Evolutionary conservation across 192 early-diverging fungal species (phyloP).

Genomic region (Coemansia sp.): DNA sequence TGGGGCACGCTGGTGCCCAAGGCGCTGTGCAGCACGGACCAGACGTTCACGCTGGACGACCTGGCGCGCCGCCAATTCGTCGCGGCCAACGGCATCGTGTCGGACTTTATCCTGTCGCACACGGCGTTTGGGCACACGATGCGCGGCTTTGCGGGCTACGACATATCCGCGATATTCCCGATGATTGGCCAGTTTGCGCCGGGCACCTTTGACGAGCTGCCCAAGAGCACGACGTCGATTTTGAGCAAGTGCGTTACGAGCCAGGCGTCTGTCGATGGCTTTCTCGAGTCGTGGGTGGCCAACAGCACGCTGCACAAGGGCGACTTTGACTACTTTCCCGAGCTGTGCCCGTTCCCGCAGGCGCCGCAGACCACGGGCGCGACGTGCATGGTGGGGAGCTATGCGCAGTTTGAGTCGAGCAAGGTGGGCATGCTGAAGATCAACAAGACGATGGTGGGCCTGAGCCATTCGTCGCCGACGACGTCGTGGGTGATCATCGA

Average conservation of each 20-base stretch:
- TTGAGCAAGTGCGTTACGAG: constrained; percentile 26
- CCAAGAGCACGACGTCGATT: constrained; percentile 1
- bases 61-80: constrained; percentile 30
- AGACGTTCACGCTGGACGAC: constrained; percentile 41
- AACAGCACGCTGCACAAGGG: constrained; percentile 27
- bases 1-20: constrained; percentile 51
- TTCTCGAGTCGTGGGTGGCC: constrained; percentile 28
- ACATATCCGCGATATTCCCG: constrained; percentile 41
- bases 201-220: constrained; percentile 2
- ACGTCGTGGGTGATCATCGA: constrained; percentile 43
- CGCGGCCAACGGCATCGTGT: constrained; percentile 46
- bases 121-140: constrained; percentile 29
- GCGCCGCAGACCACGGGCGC: constrained; percentile 43
- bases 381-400: constrained; percentile 17
- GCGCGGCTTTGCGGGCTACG: constrained; percentile 48
- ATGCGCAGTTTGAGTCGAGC: constrained; percentile 27
- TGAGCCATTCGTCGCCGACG: constrained; percentile 19
- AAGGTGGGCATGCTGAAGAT: constrained; percentile 43
- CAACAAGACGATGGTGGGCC: constrained; percentile 17
- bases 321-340: constrained; percentile 12
- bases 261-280: constrained; percentile 11
- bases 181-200: constrained; percentile 35
- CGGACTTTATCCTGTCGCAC: constrained; percentile 43
- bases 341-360: constrained; percentile 46
- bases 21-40: constrained; percentile 45